Conservation (phyloP, 2,329 filamentous ascomycete genomes). For the Trichoderma harzianum region DNA sequence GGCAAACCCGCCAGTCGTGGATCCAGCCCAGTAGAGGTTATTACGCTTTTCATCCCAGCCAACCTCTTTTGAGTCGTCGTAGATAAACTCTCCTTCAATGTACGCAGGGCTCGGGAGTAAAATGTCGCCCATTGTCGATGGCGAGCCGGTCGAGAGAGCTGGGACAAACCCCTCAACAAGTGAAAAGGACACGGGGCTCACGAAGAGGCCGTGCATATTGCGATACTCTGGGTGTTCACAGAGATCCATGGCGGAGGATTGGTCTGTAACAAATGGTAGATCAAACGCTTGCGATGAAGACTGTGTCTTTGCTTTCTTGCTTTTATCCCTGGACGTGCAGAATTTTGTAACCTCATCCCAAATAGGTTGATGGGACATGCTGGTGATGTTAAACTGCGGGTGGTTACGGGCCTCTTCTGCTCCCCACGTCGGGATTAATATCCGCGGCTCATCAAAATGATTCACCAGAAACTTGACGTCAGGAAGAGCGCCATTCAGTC, state of each 20-base stretch:
- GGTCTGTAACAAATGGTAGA: slow-evolving; percentile 37
- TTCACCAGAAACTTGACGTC: slow-evolving; percentile 45
- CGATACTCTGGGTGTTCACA: slow-evolving; percentile 45
- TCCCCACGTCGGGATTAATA: slow-evolving; percentile 31
- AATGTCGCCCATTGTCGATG: slow-evolving; percentile 50
- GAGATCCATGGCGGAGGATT: slow-evolving; percentile 32
- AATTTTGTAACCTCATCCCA: slow-evolving; percentile 33
- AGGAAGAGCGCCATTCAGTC: slow-evolving; percentile 29
- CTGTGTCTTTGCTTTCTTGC: not conserved
- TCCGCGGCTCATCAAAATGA: slow-evolving; percentile 46
- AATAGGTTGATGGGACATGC: slow-evolving; percentile 28
- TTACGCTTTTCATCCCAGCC: slow-evolving; percentile 49
- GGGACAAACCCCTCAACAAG: slow-evolving; percentile 42
- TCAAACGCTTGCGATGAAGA: slow-evolving; percentile 23
- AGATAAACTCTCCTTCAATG: slow-evolving; percentile 39
- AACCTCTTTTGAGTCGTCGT: slow-evolving; percentile 39
- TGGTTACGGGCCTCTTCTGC: not conserved
- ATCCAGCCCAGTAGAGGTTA: slow-evolving; percentile 56
- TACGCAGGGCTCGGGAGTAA: slow-evolving; percentile 52
- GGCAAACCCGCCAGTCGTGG: slow-evolving; percentile 48
- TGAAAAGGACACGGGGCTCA: slow-evolving; percentile 41
- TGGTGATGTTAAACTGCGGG: slow-evolving; percentile 22
- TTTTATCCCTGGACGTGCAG: slow-evolving; percentile 24
- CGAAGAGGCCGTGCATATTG: slow-evolving; percentile 43
- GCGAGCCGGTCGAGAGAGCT: slow-evolving; percentile 43